These are phyloP conservation scores for Barnettozyma hawaiiensis DNA, from an alignment of 1,139 yeast genomes.

Conservation along the genomic window DNA sequence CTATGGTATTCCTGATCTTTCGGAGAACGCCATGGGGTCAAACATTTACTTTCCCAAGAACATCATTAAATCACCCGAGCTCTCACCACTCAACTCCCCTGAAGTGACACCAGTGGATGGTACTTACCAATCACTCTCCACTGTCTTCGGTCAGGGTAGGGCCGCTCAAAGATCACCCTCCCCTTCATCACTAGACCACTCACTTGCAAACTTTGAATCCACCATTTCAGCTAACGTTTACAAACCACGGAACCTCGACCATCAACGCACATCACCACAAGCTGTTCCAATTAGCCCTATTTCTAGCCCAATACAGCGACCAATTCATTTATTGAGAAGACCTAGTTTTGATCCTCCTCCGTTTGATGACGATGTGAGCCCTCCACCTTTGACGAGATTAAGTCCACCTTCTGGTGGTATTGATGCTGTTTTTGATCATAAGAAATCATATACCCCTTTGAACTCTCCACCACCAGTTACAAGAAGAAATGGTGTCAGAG, in stretches of 20 bases:
- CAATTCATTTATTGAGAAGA: slow-evolving; percentile 24
- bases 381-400: slow-evolving; percentile 25
- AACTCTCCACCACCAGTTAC: slow-evolving; percentile 10
- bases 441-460: slow-evolving; percentile 7
- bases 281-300: slow-evolving; percentile 50
- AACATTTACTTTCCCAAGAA: slow-evolving; percentile 37
- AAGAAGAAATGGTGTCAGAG: slow-evolving; percentile 26
- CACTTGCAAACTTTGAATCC: slow-evolving; percentile 34
- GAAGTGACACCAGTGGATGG: slow-evolving; percentile 45
- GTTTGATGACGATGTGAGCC: slow-evolving; percentile 29
- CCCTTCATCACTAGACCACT: slow-evolving; percentile 27
- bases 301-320: slow-evolving; percentile 30
- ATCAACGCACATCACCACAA: slow-evolving; percentile 51
- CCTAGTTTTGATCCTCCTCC: slow-evolving; percentile 28
- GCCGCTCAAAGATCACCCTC: slow-evolving; percentile 15
- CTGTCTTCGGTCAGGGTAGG: slow-evolving; percentile 1
- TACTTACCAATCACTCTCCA: slow-evolving; percentile 2
- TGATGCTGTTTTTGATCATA: slow-evolving; percentile 3
- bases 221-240: slow-evolving; percentile 55
- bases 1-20: slow-evolving; percentile 26
- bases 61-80: slow-evolving; percentile 28
- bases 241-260: slow-evolving; percentile 41
- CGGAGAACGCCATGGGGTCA: slow-evolving; percentile 28
- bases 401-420: slow-evolving; percentile 2
- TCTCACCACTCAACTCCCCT: slow-evolving; percentile 47